Base-by-base conservation (phyloP, 169 alveolate species). In the Theileria orientalis region DNA sequence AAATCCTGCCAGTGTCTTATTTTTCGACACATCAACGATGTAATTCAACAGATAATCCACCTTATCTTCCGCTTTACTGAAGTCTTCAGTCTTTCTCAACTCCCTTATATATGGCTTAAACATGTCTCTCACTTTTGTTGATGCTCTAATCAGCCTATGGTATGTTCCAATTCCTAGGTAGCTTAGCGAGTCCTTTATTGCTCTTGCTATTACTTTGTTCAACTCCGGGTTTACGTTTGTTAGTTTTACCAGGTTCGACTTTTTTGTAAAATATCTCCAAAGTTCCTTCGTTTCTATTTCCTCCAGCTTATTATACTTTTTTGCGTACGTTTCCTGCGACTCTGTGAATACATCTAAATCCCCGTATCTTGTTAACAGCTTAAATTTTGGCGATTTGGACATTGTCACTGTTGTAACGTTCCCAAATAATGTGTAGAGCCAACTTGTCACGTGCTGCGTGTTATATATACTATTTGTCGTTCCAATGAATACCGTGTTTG, bases 101-200 rank as follows among this genome's bases (percentile, higher is more conserved):
- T 57, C 2, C 13, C 25, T 19, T 9, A n/a, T 1, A 37, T 30
- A 23, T 19, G 1, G 11, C 14, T 19, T 3, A 1, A 76, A 11
- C 8, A 57, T n/a, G 3, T n/a, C 8, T 7, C 47, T 3, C 3
- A 32, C 35, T 8, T 35, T 1, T 8, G 47, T 25, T 37, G 13
- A 13, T 3, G 11, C 19, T 11, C 35, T 33, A 8, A 46, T 51
- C 47, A 79, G 33, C 37, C 69, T 70, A 49, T 56, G 46, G 30
- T 57, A 1, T 6, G 83, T 79, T 44, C 49, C 83, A 21, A 79
- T 42, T 23, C 87, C 87, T 16, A 9, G 21, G 0, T 27, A 0
- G 27, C 41, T n/a, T 71, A 79, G 8, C n/a, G 73, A 52, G n/a
- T 79, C 72, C 69, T 60, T 56, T 23, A 79, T 23, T 14, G 72